These are phyloP conservation scores for Candida ascalaphidarum DNA, from an alignment of 805 yeast species.

Conservation along the genomic window DNA sequence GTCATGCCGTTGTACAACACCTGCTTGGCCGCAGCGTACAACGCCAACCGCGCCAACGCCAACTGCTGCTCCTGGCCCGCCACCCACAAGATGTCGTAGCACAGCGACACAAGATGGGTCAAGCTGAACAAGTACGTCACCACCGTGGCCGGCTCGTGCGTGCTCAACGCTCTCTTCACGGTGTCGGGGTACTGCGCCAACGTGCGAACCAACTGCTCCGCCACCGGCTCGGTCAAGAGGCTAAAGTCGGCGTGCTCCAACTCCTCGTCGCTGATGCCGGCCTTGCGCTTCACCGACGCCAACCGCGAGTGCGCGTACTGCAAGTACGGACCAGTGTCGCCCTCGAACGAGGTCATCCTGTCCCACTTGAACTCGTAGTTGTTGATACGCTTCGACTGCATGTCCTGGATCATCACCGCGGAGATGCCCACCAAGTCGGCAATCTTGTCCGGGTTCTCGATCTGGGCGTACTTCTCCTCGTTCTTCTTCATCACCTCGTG, in stretches of 20 bases:
- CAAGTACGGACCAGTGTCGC: constrained; percentile 98
- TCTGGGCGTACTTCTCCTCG: constrained; percentile 83
- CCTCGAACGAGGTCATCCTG: constrained; percentile 96
- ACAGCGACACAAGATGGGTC: constrained; percentile 91
- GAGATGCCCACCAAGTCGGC: constrained; percentile 95
- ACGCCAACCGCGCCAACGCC: constrained; percentile 85
- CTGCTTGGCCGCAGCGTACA: constrained; percentile 84
- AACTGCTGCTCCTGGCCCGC: constrained; percentile 87
- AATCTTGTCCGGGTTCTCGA: constrained; percentile 86
- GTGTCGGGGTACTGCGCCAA: constrained; percentile 90
- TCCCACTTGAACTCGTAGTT: constrained; percentile 97
- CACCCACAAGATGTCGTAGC: constrained; percentile 94
- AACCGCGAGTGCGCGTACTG: constrained; percentile 98
- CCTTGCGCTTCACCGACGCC: constrained; percentile 87
- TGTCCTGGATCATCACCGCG: constrained; percentile 98
- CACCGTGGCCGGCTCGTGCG: constrained; percentile 85
- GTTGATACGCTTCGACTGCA: constrained; percentile 95
- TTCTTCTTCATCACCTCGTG: constrained; percentile 94
- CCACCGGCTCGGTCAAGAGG: constrained; percentile 63
- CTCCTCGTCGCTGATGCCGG: constrained; percentile 36
- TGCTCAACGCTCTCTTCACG: constrained; percentile 72
- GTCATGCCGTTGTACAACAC: constrained; percentile 85
- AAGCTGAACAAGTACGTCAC: constrained; percentile 90
- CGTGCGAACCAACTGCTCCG: constrained; percentile 62
- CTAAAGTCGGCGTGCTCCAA: constrained; percentile 45